These are phyloP conservation scores for Eucalyptus albens DNA, from an alignment of 345 rosid species.

Conservation along the genomic window DNA sequence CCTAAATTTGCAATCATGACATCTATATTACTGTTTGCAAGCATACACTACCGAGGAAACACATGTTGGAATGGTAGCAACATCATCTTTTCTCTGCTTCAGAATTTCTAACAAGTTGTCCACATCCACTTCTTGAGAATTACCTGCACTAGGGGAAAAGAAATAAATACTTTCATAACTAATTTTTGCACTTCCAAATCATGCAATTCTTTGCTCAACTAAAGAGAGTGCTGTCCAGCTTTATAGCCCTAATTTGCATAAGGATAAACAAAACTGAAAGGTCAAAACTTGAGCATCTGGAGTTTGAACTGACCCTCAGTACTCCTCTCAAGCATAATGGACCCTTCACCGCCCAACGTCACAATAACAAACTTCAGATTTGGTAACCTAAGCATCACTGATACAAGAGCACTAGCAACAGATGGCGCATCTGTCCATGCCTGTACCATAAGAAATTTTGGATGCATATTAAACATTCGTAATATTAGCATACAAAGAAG, in stretches of 20 bases:
- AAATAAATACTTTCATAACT: background rate
- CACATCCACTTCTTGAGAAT: slow-evolving; percentile 37
- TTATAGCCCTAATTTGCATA: background rate
- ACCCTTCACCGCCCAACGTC: slow-evolving; percentile 76
- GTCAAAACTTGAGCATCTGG: background rate
- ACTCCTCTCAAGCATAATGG: slow-evolving; percentile 70
- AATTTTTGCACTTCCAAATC: background rate
- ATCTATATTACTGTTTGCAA: background rate
- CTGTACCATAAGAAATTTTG: slow-evolving; percentile 13
- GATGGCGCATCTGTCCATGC: slow-evolving; percentile 69
- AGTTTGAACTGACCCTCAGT: slow-evolving; percentile 27
- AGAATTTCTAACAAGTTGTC: slow-evolving; percentile 41
- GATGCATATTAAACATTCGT: background rate
- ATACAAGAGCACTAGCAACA: slow-evolving; percentile 59
- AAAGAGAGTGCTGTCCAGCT: background rate
- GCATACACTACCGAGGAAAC: slow-evolving; percentile 37
- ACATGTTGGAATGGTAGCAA: slow-evolving; percentile 32
- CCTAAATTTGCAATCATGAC: background rate
- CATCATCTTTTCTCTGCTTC: slow-evolving; percentile 33
- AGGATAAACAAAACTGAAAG: background rate
- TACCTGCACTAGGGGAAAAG: slow-evolving; percentile 1
- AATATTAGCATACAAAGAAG: background rate
- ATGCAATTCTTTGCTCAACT: background rate
- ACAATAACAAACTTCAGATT: slow-evolving; percentile 59
- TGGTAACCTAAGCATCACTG: slow-evolving; percentile 66